Base-by-base conservation (phyloP, 768 basidiomycete genomes). In the Tulasnella sp. region DNA sequence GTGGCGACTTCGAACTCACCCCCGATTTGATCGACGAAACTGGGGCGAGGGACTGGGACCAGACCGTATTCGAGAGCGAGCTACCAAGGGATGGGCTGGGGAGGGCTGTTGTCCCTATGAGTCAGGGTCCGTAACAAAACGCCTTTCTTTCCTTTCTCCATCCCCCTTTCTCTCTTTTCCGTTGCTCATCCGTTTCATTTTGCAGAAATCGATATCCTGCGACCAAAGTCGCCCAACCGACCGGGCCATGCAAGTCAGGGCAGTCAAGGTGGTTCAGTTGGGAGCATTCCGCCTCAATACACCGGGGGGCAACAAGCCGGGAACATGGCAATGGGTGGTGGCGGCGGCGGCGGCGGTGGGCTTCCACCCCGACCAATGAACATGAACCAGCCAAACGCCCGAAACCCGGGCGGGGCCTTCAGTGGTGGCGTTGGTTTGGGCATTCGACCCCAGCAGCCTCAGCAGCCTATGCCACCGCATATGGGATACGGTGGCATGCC, bases 171-270 rank as follows among this genome's bases (percentile, higher is more conserved):
- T n/a, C n/a, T n/a, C 80, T 80, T 46, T 79, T 75, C 48, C 52
- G 75, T 74, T 77, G 79, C 73, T 78, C 80, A 62, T 81, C 79
- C 27, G 81, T 80, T 21, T 81, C 79, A n/a, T n/a, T 58, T 77
- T 58, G 58, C 82, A 84, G 95, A 97, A 82, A 94, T 97, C 82
- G 94, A 97, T 77, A 88, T 89, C 0, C 87, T 97, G 24, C 88
- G 95, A 24, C 95, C 95, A 0, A 96, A 97, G 84, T 96, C 94
- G 1, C 95, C 96, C 12, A 87, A 91, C 34, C 87, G 91, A 71
- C 83, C 84, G 16, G 85, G 87, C 31, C 81, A 83, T 27, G 21
- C 81, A 52, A 83, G 84, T 79, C 72, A 68, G 36, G 80, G 83
- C 77, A 42, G 81, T 72, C 48, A 79, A 52, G 44, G 48, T 18